phyloP scores from a whole-genome alignment of 2,329 filamentous ascomycete species.

The Nothophoma quercina region DNA sequence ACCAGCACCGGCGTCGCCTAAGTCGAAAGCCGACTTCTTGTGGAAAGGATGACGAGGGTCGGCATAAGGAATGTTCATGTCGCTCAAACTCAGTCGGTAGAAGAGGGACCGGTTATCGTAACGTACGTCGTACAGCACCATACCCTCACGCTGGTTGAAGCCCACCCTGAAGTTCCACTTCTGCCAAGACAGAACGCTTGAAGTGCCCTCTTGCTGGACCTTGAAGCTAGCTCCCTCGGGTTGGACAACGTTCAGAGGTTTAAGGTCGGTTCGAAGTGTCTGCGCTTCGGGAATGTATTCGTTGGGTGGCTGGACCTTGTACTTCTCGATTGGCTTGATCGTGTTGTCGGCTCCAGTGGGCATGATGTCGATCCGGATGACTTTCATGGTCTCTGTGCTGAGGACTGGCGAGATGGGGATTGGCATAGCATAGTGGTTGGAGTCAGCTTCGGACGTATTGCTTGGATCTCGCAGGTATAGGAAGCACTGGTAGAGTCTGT shows the following conservation, averaged over 20 bases:
- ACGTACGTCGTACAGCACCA: slow-evolving; percentile 71
- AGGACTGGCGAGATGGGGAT: slow-evolving; percentile 73
- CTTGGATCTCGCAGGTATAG: slow-evolving; percentile 70
- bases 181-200: slow-evolving; percentile 68
- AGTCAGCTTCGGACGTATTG: slow-evolving; percentile 67
- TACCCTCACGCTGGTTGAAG: slow-evolving; percentile 74
- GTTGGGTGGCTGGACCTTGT: slow-evolving; percentile 65
- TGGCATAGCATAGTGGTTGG: slow-evolving; percentile 73
- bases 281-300: slow-evolving; percentile 73
- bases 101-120: slow-evolving; percentile 71
- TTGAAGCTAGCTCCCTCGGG: slow-evolving; percentile 70
- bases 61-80: slow-evolving; percentile 71
- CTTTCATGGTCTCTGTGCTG: slow-evolving; percentile 66
- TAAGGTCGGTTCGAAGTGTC: slow-evolving; percentile 66
- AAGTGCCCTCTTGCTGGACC: slow-evolving; percentile 60
- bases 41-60: slow-evolving; percentile 73
- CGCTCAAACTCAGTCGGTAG: slow-evolving; percentile 70
- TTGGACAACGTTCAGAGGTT: slow-evolving; percentile 70
- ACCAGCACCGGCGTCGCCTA: slow-evolving; percentile 71
- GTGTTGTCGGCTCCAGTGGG: slow-evolving; percentile 71
- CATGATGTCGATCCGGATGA: slow-evolving; percentile 73
- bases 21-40: slow-evolving; percentile 74
- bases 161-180: slow-evolving; percentile 75
- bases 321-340: slow-evolving; percentile 63
- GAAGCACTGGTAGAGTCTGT: slow-evolving; percentile 68